Base-by-base conservation (phyloP, 1,284 basidiomycete genomes). In the Malassezia caprae region DNA sequence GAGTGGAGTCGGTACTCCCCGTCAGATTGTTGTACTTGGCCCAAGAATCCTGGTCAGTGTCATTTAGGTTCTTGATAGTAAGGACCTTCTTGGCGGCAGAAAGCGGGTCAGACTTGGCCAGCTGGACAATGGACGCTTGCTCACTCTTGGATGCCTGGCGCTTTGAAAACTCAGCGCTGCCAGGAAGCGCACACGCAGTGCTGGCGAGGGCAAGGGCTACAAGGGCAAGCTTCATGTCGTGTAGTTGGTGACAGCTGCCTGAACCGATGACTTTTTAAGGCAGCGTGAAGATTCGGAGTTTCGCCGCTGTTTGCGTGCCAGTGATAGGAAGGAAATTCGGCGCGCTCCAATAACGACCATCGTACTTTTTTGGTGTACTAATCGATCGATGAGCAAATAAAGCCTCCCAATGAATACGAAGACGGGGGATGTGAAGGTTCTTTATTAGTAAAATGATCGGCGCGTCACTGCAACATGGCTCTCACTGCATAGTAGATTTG, bases 1-100 rank as follows among this genome's bases (percentile, higher is more conserved):
- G 69, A 4, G 44, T 44, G 12, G 43, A 24, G 4, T 47, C 50
- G 6, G 42, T 35, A 19, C 13, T 37, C 27, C 57, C 61, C 2
- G 40, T 12, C n/a, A 53, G 59, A 12, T 32, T 19, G 24, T 48
- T 49, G 30, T 69, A 50, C 32, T 59, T 62, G 57, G 58, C 56
- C 23, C 30, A 23, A 13, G 35, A 45, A 2, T 51, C 35, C 11
- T 34, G 59, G 28, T 56, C 54, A 34, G 31, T n/a, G 21, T 50
- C 41, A 4, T 58, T 48, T 26, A 69, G 58, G 39, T 35, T 58
- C 26, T 61, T 58, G 21, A 65, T 52, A 4, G 31, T 40, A 8
- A 63, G 51, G 31, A 63, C 68, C 11, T 53, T 52, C 21, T 59
- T 51, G 13, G 69, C 66, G 2, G 69, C 69, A 5, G 45, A 51